Evolutionary conservation across 1,284 basidiomycete species (phyloP), one percentile per base, ranked within the genome.

Genomic region (Fistulinella cinereoalba): DNA sequence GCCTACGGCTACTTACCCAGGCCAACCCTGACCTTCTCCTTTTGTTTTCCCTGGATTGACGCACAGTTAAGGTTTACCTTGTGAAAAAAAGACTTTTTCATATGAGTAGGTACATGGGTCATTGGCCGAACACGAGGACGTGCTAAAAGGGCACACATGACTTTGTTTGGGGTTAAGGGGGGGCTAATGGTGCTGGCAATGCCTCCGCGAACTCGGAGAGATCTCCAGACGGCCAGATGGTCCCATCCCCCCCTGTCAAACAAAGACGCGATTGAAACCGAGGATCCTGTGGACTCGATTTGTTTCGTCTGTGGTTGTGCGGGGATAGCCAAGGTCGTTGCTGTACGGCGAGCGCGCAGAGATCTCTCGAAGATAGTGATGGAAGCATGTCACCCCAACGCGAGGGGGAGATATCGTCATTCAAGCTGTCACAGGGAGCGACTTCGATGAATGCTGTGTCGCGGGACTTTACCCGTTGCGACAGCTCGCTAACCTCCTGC

Each of bases 111-210:
- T 38, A 48, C 44, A 40, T 46, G n/a, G 34, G 40, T 37, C 42
- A 40, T 21, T 27, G 27, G 13, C 32, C 12, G 28, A 46, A 61
- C 60, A 62, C 51, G 60, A 62, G 60, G 65, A 41, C 32, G 42
- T 44, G 58, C 59, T 50, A 67, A 62, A 64, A 62, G 61, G 57
- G 23, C 43, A 32, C 45, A 29, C 46, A 42, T 50, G 51, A 49
- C 51, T 37, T 44, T 48, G 44, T 56, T 58, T 61, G 62, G 62
- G 45, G 45, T 31, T 46, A 61, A 57, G 55, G 56, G 37, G 59
- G 38, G 13, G 18, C 9, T 25, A 36, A 34, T 23, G 41, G n/a
- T 25, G 43, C 46, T 52, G 43, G 43, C 47, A 47, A 34, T 34
- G 3, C 28, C 19, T 44, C 37, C n/a, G n/a, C n/a, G n/a, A n/a